Base-by-base conservation (phyloP, 2,329 filamentous ascomycete genomes). In the Ploettnerulaceae sp. region DNA sequence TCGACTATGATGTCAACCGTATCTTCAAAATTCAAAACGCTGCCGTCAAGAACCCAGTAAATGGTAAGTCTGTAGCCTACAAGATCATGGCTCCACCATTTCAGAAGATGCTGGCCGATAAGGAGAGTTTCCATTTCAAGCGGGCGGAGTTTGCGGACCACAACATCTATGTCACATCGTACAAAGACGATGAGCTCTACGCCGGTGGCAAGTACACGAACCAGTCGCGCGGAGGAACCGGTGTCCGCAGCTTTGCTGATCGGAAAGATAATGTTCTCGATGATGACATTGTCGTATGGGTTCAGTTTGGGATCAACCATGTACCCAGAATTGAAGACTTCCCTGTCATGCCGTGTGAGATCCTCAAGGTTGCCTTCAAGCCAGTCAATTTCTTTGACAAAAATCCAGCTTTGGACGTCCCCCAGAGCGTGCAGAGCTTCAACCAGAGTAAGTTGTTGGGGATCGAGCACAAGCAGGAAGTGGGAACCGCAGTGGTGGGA, bases 271-370 rank as follows among this genome's bases (percentile, higher is more conserved):
- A 71, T 55, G 69, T 73, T 21, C 56, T 73, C 62, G 66, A 81
- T 48, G 65, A 71, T 15, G 73, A 79, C 32, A 70, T 79, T 31
- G 75, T 81, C 1, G 64, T 81, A 4, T 81, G 75, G 74, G 71
- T 78, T 14, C 74, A 76, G 3, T 74, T 73, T 57, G 69, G 81
- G 14, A 74, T 82, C 20, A 84, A 82, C 25, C 81, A 85, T 53
- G 77, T 82, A 20, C 79, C 79, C 0, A 68, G 80, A 5, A 70
- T 77, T 18, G 81, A 84, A 58, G 81, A 84, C 58, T 84, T 83
- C 64, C 81, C 81, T 1, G 76, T 84, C 31, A 84, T 85, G 81
- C 81, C 81, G 0, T 74, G 73, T 56, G 81, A 84, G 63, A 73
- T 67, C 11, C 60, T 75, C 12, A 69, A 68, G 55, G 71, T 77